phyloP scores from a whole-genome alignment of 164 flowering plant genomes.

The Berberis thunbergii region DNA sequence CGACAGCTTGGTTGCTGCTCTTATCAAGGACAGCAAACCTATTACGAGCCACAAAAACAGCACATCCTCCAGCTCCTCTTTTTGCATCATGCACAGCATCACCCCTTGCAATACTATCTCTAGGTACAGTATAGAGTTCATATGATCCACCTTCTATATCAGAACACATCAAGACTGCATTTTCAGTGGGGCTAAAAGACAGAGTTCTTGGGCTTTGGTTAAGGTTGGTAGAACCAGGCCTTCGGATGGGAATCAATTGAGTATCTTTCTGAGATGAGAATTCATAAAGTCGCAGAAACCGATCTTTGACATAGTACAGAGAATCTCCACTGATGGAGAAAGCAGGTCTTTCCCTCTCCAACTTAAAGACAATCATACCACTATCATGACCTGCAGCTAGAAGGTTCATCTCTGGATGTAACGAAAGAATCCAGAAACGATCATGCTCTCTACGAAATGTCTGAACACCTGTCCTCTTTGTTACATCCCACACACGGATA shows the following conservation, averaged over 20 bases:
- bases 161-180: too few species aligned
- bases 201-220: slow-evolving; percentile 47
- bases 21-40: background rate
- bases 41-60: background rate
- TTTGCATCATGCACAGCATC: background rate
- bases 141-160: too few species aligned
- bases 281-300: background rate
- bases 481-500: too few species aligned
- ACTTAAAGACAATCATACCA: background rate
- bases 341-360: slow-evolving; percentile 41
- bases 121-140: slow-evolving; percentile 39
- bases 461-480: too few species aligned
- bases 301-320: background rate
- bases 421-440: too few species aligned
- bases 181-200: too few species aligned
- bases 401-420: too few species aligned
- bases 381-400: background rate
- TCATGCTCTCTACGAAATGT: too few species aligned
- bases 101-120: slow-evolving; percentile 39
- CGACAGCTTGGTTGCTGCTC: slow-evolving; percentile 34
- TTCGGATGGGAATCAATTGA: slow-evolving; percentile 42
- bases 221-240: slow-evolving; percentile 60
- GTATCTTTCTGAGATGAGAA: too few species aligned
- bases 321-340: slow-evolving; percentile 62
- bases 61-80: background rate